phyloP scores from a whole-genome alignment of 225 moss, liverwort and hornwort species.

The Pseudoscleropodium purum region DNA sequence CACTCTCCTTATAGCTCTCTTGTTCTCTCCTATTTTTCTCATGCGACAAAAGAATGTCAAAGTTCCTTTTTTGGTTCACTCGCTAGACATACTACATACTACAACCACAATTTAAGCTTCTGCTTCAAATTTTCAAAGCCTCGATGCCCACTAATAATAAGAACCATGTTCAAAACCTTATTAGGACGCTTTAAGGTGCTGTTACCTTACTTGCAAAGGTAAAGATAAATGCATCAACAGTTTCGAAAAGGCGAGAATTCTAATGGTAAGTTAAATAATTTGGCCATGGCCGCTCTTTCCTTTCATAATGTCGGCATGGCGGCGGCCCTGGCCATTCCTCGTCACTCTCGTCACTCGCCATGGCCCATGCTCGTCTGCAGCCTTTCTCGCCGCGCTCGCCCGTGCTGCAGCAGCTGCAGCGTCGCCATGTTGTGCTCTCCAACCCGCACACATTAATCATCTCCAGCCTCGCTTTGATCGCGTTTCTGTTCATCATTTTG shows the following conservation, averaged over 20 bases:
- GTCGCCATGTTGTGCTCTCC: background rate
- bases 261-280: background rate
- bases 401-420: background rate
- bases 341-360: background rate
- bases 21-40: fast-evolving
- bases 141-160: too few species aligned
- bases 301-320: background rate
- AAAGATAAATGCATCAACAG: background rate
- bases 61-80: background rate
- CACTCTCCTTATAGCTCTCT: fast-evolving
- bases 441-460: background rate
- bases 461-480: background rate
- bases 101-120: background rate
- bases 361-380: slow-evolving; percentile 10
- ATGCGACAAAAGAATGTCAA: fast-evolving
- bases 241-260: too few species aligned
- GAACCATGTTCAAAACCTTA: background rate
- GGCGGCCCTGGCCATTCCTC: background rate
- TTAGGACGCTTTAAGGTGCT: background rate
- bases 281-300: background rate
- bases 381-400: slow-evolving; percentile 14
- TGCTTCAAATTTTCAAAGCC: background rate
- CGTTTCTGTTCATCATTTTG: background rate
- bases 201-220: background rate
- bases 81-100: fast-evolving